Evolutionary conservation across 306 rosid genomes (phyloP), one percentile per base, ranked within the genome.

Genomic region (Vigna reflexopilosa): DNA sequence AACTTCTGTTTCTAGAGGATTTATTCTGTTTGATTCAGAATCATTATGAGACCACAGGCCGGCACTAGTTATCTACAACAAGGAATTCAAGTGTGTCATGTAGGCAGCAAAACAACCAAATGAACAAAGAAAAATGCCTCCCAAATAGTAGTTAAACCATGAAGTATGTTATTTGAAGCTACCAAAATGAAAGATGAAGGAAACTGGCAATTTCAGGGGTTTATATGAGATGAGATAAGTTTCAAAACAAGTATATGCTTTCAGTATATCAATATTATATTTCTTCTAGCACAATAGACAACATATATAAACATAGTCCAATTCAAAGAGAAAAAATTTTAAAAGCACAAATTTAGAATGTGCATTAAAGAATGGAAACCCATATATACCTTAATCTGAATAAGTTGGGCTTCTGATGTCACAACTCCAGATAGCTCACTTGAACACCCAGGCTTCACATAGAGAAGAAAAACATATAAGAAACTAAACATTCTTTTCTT

Each of bases 371-470:
- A 80, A 50, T 59, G 50, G 70, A 77, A 77, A 72, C 74, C 11
- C 51, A 48, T 26, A 5, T 19, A 28, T 87, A 96, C 99, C 98
- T 91, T 96, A 72, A 93, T 90, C 73, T 90, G 97, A 79, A 91
- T 90, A 72, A 96, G 95, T 73, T 96, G 98, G 28, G 99, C 96
- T 55, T 87, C 93, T 44, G 86, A 69, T 66, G 90, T 83, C 51
- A 84, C 86, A 36, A 87, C 85, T 52, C 89, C 87, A 28, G 93
- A 88, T 79, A 96, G 93, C 87, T 96, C 99, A 84, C 96, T 87
- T 57, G 99, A 96, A 86, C 98, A 96, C 75, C 99, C 98, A 82
- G 99, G 99, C 99, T 96, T 81, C 76, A 77, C 78, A 75, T 32
- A 26, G 28, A 50, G 81, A 85, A 70, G 76, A 71, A 80, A 77